Evolutionary conservation across 2,329 filamentous ascomycete genomes (phyloP), one percentile per base, ranked within the genome.

Genomic region (Fusarium cicatricum): DNA sequence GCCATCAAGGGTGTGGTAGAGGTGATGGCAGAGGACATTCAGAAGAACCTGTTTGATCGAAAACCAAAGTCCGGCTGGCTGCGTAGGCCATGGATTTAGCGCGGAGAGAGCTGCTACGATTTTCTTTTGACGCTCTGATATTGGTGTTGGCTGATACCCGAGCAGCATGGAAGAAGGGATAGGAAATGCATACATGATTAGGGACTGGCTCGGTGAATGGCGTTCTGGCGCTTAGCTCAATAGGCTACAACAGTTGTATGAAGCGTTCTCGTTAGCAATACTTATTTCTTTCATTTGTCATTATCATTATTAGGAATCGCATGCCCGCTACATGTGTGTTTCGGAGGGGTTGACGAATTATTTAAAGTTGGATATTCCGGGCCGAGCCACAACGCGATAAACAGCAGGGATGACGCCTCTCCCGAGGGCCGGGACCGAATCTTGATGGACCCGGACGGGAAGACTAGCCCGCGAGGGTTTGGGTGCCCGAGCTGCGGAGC

Each of bases 1-100:
- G 73, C 74, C 11, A 66, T 65, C 17, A 55, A 64, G 40, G 60
- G 60, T 7, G 52, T 70, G 7, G 62, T 62, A 2, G 53, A 58
- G 37, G 32, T 42, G 19, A 56, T 66, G 29, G 53, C 62, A 15
- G 45, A 59, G 11, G 52, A 61, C 1, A 53, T 72, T 3, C 47
- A 59, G 26, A 51, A 66, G 26, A 46, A 64, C n/a, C 47, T 72
- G 36, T 69, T 76, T 51, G 33, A 39, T 33, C 26, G 34, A 12
- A 36, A 59, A 44, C 41, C 36, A 26, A 60, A 52, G 36, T 37
- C 46, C 29, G 47, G 55, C 6, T 69, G 66, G 66, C 39, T 63
- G n/a, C 63, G 55, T 11, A 52, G 60, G 4, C 43, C 51, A 40
- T 58, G 50, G 46, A 39, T 31, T 15, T 41, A 26, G 29, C 4